A percentile compares a stretch with the other conserved stretches of the same genome.
Evolutionary conservation across 148 eudicot species (phyloP).

Genomic region (Rhododendron ferrugineum): DNA sequence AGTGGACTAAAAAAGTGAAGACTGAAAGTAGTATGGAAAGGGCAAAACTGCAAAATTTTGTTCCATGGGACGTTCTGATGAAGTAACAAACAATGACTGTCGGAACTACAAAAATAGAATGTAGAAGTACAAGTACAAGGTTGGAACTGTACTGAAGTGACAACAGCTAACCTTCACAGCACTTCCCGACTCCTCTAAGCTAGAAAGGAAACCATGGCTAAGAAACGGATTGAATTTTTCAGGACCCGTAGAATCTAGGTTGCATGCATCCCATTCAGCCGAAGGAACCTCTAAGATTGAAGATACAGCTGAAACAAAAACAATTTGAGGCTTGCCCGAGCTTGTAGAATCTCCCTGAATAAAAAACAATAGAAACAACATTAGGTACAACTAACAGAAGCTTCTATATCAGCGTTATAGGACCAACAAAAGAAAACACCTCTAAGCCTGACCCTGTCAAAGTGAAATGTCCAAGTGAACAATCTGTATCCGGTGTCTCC

Average conservation of each 20-base stretch:
- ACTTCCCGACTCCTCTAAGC: slow-evolving; percentile 76
- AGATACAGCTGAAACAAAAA: slow-evolving; percentile 71
- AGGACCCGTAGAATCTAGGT: slow-evolving; percentile 60
- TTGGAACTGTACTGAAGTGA: slow-evolving; percentile 2
- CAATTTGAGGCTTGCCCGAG: slow-evolving; percentile 26
- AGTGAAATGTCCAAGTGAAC: slow-evolving; percentile 56
- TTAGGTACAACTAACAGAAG: slow-evolving; percentile 6
- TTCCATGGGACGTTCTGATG: not conserved
- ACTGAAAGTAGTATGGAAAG: not conserved
- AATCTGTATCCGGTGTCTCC: slow-evolving; percentile 36
- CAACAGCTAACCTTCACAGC: slow-evolving; percentile 64
- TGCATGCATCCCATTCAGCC: slow-evolving; percentile 84
- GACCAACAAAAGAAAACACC: slow-evolving; percentile 44
- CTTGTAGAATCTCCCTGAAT: slow-evolving; percentile 31
- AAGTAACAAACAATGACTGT: not conserved
- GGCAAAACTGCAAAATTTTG: not conserved
- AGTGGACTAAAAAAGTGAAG: not conserved
- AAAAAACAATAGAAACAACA: slow-evolving; percentile 10
- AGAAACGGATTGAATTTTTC: slow-evolving; percentile 81
- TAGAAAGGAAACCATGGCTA: slow-evolving; percentile 74
- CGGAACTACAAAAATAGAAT: not conserved
- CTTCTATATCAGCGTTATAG: not conserved
- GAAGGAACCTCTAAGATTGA: slow-evolving; percentile 69
- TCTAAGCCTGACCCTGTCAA: slow-evolving; percentile 59
- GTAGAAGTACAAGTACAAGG: not conserved